Evolutionary conservation across 176 grass and related monocot species (phyloP), one percentile per base, ranked within the genome.

Genomic region (Raddia guianensis): DNA sequence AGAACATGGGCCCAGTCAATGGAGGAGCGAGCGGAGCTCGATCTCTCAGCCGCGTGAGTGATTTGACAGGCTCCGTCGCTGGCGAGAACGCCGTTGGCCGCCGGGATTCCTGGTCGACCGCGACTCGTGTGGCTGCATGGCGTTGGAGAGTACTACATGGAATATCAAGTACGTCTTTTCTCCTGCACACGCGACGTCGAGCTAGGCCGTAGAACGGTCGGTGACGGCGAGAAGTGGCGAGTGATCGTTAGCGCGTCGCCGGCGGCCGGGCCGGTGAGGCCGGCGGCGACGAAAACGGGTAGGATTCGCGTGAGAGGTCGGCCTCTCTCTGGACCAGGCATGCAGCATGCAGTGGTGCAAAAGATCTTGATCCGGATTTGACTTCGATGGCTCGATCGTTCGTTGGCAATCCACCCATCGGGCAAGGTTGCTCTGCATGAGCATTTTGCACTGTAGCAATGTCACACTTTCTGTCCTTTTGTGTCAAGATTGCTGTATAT

Each of bases 1-100:
- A 32, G 45, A 46, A 49, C 55, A 48, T 32, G 3, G 74, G 71
- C 74, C 83, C 21, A 85, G 83, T 85, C 82, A n/a, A 4, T 15
- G 7, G 47, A 34, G 14, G 12, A 15, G 7, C 0, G 8, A 9
- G 7, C 0, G 70, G 70, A 35, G 69, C 21, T 51, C 27, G 27
- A 27, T 27, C 27, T 27, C 27, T 27, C 27, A 53, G 80, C 71
- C 71, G 61, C 52, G 27, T 70, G 82, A 71, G 27, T 70, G 82
- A 71, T 61, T 21, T 62, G 46, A 33, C 59, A 40, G 18, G 76
- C n/a, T 56, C 49, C 48, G 7, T 44, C 9, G 53, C 21, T n/a
- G 76, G 15, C 10, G 11, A 12, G 66, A 10, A 68, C 59, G 59
- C 59, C 59, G 21, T 62, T 70, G 45, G 70, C 63, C 63, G 60